Conservation (phyloP, 2,329 filamentous ascomycete genomes). For the Cladosporium sp. region DNA sequence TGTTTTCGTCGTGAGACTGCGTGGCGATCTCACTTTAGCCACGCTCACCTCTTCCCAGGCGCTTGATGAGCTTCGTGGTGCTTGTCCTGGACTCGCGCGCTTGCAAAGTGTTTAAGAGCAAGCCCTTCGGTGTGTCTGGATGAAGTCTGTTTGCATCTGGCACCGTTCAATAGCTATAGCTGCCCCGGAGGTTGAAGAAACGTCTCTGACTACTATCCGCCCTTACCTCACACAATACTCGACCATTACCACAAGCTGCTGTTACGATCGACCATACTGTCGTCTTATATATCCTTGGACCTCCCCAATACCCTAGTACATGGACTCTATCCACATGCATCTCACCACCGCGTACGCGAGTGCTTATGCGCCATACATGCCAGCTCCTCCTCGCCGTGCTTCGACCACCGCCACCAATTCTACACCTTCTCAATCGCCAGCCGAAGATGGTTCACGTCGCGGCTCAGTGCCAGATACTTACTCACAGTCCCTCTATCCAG, state of each 20-base stretch:
- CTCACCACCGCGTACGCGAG: neutral
- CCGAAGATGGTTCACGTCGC: neutral
- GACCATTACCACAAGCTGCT: neutral
- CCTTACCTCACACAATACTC: neutral
- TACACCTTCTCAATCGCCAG: neutral
- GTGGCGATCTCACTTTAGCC: neutral
- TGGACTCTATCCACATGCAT: neutral
- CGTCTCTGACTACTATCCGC: neutral
- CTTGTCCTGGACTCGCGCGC: neutral
- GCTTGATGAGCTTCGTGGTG: slow-evolving; percentile 1
- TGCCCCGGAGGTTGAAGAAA: neutral
- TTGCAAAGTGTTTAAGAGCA: neutral
- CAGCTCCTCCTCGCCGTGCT: neutral
- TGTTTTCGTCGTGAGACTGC: neutral
- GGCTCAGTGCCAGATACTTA: neutral
- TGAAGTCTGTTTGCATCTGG: neutral
- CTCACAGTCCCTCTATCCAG: neutral
- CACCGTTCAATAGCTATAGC: neutral
- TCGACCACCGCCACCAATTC: neutral
- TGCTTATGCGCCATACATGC: neutral
- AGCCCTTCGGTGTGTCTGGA: neutral
- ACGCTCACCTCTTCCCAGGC: neutral
- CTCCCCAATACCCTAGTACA: neutral
- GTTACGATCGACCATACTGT: no score
- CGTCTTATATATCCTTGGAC: no score